These are phyloP conservation scores for Nicotiana sylvestris DNA, from an alignment of 257 asterid genomes.

Conservation along the genomic window DNA sequence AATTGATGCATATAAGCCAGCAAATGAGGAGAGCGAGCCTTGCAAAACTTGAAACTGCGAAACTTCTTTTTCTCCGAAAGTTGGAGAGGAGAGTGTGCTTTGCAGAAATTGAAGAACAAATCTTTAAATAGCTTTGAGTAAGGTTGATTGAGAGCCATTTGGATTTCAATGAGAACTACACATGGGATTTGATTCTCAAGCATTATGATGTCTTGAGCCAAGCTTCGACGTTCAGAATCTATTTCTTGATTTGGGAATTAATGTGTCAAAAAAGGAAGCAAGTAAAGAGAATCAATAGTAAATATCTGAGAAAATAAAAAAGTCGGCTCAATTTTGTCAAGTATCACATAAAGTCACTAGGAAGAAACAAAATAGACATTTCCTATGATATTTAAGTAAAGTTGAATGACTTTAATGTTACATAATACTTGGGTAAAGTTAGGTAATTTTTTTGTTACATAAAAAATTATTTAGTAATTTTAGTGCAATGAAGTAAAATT, in stretches of 20 bases:
- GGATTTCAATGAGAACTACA: conserved; percentile 14
- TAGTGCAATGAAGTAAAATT: too few relatives aligned
- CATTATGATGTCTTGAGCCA: conserved; percentile 28
- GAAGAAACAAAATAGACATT: too few relatives aligned
- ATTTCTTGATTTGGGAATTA: not conserved
- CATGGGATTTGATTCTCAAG: conserved; percentile 49
- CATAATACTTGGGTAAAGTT: not conserved
- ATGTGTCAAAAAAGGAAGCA: conserved; percentile 15
- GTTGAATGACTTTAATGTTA: conserved; percentile 5
- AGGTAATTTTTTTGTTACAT: too few relatives aligned
- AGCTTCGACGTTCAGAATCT: not conserved
- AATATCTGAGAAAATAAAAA: not conserved
- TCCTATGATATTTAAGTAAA: too few relatives aligned
- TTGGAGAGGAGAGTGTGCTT: conserved; percentile 30
- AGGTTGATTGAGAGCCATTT: not conserved
- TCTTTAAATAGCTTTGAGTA: not conserved
- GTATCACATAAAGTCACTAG: too few relatives aligned
- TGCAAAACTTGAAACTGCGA: not conserved
- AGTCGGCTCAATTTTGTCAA: not conserved
- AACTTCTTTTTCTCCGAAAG: not conserved
- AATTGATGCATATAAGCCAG: conserved; percentile 27
- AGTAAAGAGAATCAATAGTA: conserved; percentile 30
- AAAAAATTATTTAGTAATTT: too few relatives aligned
- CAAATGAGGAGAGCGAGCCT: conserved; percentile 19
- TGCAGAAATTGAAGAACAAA: conserved; percentile 8